Conservation (phyloP, 257 asterid genomes). For the Primulina tabacum region DNA sequence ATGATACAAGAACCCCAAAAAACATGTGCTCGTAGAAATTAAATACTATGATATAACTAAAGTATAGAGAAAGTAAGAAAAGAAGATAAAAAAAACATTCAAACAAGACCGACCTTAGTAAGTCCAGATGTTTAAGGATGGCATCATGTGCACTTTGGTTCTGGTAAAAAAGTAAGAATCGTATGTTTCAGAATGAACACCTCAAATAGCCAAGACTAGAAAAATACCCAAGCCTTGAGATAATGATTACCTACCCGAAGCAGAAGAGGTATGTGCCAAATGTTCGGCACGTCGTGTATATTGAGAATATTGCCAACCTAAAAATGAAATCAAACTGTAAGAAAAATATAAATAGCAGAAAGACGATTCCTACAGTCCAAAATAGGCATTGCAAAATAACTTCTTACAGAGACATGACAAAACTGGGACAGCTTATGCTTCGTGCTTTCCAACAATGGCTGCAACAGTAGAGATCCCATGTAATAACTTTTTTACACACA, state of each 20-base stretch:
- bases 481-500: conserved; percentile 4
- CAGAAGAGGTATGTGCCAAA: conserved; percentile 88
- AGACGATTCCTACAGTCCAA: conserved; percentile 6
- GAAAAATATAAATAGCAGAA: background rate
- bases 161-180: conserved; percentile 40
- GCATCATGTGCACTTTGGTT: conserved; percentile 88
- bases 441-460: conserved; percentile 82
- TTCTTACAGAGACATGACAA: conserved; percentile 80
- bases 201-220: conserved; percentile 2
- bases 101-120: conserved; percentile 44
- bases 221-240: conserved; percentile 5
- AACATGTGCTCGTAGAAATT: background rate
- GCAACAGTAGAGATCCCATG: conserved; percentile 33
- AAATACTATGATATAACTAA: background rate
- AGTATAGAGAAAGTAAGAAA: conserved; percentile 7
- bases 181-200: conserved; percentile 20
- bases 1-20: background rate
- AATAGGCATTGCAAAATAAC: conserved; percentile 16
- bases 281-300: conserved; percentile 87
- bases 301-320: conserved; percentile 67
- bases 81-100: conserved; percentile 15
- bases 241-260: conserved; percentile 58
- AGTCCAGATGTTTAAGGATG: conserved; percentile 65
- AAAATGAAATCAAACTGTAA: conserved; percentile 13
- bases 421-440: conserved; percentile 84